Evolutionary conservation across 495 filamentous ascomycete genomes (phyloP), one percentile per base, ranked within the genome.

Genomic region (Annulohypoxylon stygium): DNA sequence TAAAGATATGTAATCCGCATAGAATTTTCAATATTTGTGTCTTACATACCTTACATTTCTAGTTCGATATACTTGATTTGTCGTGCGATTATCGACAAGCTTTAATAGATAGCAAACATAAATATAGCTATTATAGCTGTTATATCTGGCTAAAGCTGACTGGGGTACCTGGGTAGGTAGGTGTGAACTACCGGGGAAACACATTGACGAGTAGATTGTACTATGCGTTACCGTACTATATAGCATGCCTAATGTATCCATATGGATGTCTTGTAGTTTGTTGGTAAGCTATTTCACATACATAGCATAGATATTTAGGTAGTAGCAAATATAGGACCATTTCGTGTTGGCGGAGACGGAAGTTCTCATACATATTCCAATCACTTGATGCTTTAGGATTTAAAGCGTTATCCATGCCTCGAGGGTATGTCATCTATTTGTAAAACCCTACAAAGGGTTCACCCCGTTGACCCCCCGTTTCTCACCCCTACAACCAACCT

Each of bases 391-490:
- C 12, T 60, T 60, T 41, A 41, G 36, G 36, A 43, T 60, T 43
- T 18, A 33, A 60, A 20, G 57, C 39, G 39, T 30, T 60, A 60
- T 14, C 36, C 20, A 41, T 39, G 37, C 37, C 18, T 43, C 20
- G 18, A 34, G 11, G 20, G 12, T 57, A 57, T 57, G 53, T 57
- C 26, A 60, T 60, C 36, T 54, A 39, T 60, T 60, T 60, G 37
- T 43, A 39, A 60, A 60, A 60, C 37, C 50, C 16, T 65, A 33
- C 51, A 30, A 57, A 65, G 36, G 10, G 41, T 53, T 60, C 47
- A 39, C 39, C 39, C 39, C 39, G 11, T n/a, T 14, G 39, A 23
- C 14, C 41, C 59, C 47, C 59, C 30, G 30, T 30, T 30, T 30
- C 30, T 6, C 30, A 30, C 51, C 23, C 41, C 14, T 60, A 41